Evolutionary conservation across 805 yeast genomes (phyloP).

Genomic region (Kluyveromyces wickerhamii): DNA sequence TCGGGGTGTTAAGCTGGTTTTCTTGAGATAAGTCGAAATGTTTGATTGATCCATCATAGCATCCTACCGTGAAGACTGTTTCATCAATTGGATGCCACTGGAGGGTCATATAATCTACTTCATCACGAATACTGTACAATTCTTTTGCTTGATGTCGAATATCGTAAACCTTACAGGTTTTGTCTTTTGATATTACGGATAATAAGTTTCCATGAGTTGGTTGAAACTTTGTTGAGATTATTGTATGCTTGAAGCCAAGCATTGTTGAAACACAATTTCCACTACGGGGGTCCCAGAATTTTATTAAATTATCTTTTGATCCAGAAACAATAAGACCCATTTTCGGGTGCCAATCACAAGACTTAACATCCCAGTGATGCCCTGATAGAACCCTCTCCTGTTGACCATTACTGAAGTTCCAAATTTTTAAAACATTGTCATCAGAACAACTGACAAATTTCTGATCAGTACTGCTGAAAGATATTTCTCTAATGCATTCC

Average conservation of each 20-base stretch:
- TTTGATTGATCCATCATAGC: constrained; percentile 79
- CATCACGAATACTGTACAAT: constrained; percentile 64
- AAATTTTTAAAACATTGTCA: constrained; percentile 81
- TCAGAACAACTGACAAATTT: constrained; percentile 93
- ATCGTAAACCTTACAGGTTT: constrained; percentile 82
- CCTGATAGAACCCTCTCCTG: constrained; percentile 79
- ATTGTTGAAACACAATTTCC: constrained; percentile 68
- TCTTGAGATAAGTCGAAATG: constrained; percentile 50
- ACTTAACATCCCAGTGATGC: constrained; percentile 98
- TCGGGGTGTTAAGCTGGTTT: constrained; percentile 17
- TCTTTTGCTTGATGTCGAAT: constrained; percentile 72
- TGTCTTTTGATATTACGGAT: constrained; percentile 84
- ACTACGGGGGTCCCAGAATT: constrained; percentile 93
- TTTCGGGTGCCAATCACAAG: constrained; percentile 93
- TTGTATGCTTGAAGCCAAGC: constrained; percentile 90
- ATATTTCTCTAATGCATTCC: constrained; percentile 77
- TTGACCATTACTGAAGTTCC: constrained; percentile 86
- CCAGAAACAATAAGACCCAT: constrained; percentile 86
- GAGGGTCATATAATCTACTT: constrained; percentile 75
- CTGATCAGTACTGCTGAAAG: constrained; percentile 83
- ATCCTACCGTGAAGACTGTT: constrained; percentile 71
- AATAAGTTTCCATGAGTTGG: constrained; percentile 65
- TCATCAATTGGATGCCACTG: constrained; percentile 93
- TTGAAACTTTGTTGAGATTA: constrained; percentile 80
- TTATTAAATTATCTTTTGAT: constrained; percentile 88